These are phyloP conservation scores for Santalum album DNA, from an alignment of 164 flowering plant genomes.

Conservation along the genomic window DNA sequence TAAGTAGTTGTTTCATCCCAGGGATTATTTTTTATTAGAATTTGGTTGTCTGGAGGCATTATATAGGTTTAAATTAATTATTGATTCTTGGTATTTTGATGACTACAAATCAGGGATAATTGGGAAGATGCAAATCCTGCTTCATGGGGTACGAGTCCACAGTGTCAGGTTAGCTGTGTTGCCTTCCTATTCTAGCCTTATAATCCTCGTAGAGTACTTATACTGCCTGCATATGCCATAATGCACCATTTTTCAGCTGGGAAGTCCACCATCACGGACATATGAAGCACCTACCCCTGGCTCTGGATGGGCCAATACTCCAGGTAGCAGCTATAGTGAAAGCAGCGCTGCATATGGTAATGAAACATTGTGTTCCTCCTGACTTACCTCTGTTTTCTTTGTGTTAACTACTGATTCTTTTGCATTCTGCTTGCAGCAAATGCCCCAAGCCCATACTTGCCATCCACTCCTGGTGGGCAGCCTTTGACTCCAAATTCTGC, in stretches of 20 bases:
- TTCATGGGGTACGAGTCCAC: slow-evolving; percentile 94
- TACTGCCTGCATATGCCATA: no score
- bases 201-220: background rate
- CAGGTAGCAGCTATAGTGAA: slow-evolving; percentile 76
- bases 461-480: slow-evolving; percentile 95
- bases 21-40: no score
- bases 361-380: background rate
- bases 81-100: slow-evolving; percentile 1
- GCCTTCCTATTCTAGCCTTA: background rate
- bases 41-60: no score
- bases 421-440: slow-evolving; percentile 39
- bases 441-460: slow-evolving; percentile 96
- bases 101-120: slow-evolving; percentile 50
- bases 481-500: slow-evolving; percentile 94
- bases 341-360: slow-evolving; percentile 81
- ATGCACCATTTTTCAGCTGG: slow-evolving; percentile 51
- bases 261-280: slow-evolving; percentile 81
- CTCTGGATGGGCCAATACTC: slow-evolving; percentile 90
- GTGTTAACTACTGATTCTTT: background rate
- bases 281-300: slow-evolving; percentile 99
- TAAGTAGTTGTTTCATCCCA: no score
- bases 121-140: slow-evolving; percentile 98
- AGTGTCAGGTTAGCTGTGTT: slow-evolving; percentile 68
- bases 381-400: background rate
- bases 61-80: background rate